phyloP scores from a whole-genome alignment of 1,284 basidiomycete genomes.

The Pseudozyma sp. region DNA sequence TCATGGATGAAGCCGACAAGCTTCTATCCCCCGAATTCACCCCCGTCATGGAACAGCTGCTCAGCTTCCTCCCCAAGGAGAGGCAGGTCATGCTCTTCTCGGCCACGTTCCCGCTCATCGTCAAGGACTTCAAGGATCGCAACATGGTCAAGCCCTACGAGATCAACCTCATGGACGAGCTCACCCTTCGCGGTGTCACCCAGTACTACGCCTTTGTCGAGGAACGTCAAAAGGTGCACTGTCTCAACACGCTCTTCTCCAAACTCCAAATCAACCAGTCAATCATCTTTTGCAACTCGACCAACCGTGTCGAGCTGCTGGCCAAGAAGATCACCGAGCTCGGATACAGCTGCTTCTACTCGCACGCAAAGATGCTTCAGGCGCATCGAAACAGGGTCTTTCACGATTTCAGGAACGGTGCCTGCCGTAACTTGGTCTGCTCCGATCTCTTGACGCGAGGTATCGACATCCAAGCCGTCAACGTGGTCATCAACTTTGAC shows the following conservation, averaged over 20 bases:
- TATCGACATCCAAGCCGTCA: conserved; percentile 99
- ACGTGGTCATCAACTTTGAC: conserved; percentile 99
- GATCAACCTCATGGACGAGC: conserved; percentile 99
- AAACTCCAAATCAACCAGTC: conserved; percentile 99
- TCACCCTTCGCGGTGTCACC: conserved; percentile 96
- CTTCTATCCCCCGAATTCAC: conserved; percentile 96
- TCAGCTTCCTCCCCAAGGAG: conserved; percentile 84
- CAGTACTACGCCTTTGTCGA: conserved; percentile 99
- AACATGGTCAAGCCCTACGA: conserved; percentile 97
- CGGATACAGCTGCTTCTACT: conserved; percentile 99
- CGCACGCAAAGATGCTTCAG: conserved; percentile 99
- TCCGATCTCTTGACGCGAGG: conserved; percentile 93
- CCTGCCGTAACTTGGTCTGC: conserved; percentile 97
- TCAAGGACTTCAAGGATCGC: conserved; percentile 99
- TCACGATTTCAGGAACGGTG: conserved; percentile 98
- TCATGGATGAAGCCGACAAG: conserved; percentile 93
- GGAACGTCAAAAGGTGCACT: conserved; percentile 99
- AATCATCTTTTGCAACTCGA: conserved; percentile 99
- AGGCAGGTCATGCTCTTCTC: conserved; percentile 99
- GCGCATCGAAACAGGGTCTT: conserved; percentile 98
- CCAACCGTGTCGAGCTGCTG: conserved; percentile 97
- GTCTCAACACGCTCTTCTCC: conserved; percentile 95
- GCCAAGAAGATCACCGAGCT: conserved; percentile 99
- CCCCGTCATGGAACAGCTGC: conserved; percentile 96
- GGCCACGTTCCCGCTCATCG: conserved; percentile 98